phyloP scores from a whole-genome alignment of 208 protist genomes.

The Trypanosoma caninum region DNA sequence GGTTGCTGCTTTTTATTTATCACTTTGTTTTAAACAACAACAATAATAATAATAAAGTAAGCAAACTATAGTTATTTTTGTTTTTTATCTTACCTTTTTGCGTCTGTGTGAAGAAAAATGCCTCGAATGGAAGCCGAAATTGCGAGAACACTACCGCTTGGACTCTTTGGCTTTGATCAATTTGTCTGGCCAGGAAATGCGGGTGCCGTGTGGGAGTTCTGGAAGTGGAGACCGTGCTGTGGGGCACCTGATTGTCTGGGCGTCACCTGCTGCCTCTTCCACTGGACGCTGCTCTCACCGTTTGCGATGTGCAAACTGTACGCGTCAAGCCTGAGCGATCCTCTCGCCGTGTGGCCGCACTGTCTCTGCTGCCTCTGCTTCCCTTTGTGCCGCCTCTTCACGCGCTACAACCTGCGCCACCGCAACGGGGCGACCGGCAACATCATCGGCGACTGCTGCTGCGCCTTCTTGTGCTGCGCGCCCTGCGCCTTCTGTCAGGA shows the following conservation, averaged over 20 bases:
- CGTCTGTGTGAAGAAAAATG: not conserved
- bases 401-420: slow-evolving; percentile 84
- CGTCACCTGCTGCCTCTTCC: slow-evolving; percentile 40
- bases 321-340: slow-evolving; percentile 57
- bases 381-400: slow-evolving; percentile 58
- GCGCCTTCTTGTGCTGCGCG: slow-evolving; percentile 51
- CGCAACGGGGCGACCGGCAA: slow-evolving; percentile 62
- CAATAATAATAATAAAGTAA: too few species aligned
- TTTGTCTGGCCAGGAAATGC: slow-evolving; percentile 59
- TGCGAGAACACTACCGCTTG: slow-evolving; percentile 33
- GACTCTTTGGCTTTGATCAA: slow-evolving; percentile 62
- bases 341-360: slow-evolving; percentile 65
- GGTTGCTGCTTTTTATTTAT: too few species aligned
- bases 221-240: slow-evolving; percentile 68
- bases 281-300: slow-evolving; percentile 47
- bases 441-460: slow-evolving; percentile 76
- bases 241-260: slow-evolving; percentile 48
- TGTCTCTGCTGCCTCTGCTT: slow-evolving; percentile 67
- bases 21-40: too few species aligned
- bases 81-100: not conserved
- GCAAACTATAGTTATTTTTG: not conserved
- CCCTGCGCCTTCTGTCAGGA: slow-evolving; percentile 77
- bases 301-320: slow-evolving; percentile 70
- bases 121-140: slow-evolving; percentile 38
- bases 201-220: slow-evolving; percentile 70